Conservation (phyloP, 1,139 yeast genomes). For the Groenewaldozyma auringiensis region DNA sequence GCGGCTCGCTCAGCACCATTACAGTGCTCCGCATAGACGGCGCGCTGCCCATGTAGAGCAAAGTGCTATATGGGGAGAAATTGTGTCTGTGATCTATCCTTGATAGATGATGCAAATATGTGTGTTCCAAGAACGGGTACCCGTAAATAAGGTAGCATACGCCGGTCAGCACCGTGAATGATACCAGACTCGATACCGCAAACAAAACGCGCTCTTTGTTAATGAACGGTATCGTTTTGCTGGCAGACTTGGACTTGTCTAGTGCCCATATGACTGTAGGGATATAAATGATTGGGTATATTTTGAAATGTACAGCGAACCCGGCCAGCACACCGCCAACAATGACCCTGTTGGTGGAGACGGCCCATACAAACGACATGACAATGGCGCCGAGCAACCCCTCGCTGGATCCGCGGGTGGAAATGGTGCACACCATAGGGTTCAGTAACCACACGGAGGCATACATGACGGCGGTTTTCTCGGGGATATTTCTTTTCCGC, state of each 20-base stretch:
- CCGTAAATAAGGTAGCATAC: constrained; percentile 67
- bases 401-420: constrained; percentile 91
- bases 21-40: not conserved
- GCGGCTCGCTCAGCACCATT: not conserved
- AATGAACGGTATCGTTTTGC: constrained; percentile 8
- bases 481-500: constrained; percentile 25
- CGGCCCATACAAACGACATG: constrained; percentile 44
- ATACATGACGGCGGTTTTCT: constrained; percentile 35
- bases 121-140: constrained; percentile 62
- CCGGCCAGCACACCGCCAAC: constrained; percentile 65
- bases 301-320: constrained; percentile 76
- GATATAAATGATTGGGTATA: constrained; percentile 81
- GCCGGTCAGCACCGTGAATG: constrained; percentile 43
- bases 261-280: constrained; percentile 44
- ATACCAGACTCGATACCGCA: constrained; percentile 33
- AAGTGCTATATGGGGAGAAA: constrained; percentile 77
- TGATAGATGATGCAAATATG: constrained; percentile 75
- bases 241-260: constrained; percentile 14
- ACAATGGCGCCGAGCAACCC: constrained; percentile 77
- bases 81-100: constrained; percentile 92
- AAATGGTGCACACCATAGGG: constrained; percentile 91
- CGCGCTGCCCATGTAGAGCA: constrained; percentile 46
- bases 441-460: constrained; percentile 76
- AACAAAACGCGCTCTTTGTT: constrained; percentile 44
- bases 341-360: constrained; percentile 38